phyloP scores from a whole-genome alignment of 495 filamentous ascomycete species.

The Talaromyces ruber region DNA sequence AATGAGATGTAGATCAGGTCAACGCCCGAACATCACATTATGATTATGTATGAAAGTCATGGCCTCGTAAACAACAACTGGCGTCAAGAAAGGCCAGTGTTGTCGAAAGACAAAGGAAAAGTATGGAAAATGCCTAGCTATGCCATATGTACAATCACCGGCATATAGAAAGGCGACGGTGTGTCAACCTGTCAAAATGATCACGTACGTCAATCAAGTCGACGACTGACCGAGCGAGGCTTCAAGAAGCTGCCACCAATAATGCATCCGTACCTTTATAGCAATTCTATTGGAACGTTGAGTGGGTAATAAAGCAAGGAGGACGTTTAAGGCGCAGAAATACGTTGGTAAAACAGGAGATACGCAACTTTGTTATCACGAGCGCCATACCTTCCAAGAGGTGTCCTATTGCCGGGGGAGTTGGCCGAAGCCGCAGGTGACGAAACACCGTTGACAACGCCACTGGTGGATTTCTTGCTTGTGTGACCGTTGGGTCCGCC shows the following conservation, averaged over 20 bases:
- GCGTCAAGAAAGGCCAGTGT: background rate
- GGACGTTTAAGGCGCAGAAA: constrained; percentile 20
- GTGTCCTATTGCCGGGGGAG: constrained; percentile 52
- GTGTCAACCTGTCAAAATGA: background rate
- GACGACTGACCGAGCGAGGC: background rate
- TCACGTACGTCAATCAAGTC: background rate
- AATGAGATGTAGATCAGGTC: background rate
- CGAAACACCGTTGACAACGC: constrained; percentile 53
- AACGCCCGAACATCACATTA: background rate
- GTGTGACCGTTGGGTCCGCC: constrained; percentile 37
- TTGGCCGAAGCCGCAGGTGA: constrained; percentile 29
- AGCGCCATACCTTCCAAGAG: constrained; percentile 55
- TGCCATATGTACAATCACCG: constrained; percentile 5
- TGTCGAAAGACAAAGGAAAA: constrained; percentile 3
- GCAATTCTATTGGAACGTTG: background rate
- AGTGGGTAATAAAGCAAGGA: background rate
- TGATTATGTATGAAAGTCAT: constrained; percentile 7
- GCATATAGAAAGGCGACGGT: background rate
- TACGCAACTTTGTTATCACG: constrained; percentile 97
- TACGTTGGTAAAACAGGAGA: constrained; percentile 85
- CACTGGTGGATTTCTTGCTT: constrained; percentile 59
- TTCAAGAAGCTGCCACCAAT: background rate
- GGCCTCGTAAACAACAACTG: constrained; percentile 5
- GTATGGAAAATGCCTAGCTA: background rate
- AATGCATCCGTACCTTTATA: background rate